Percentiles rank a stretch among this genome's conserved stretches.
Conservation (phyloP, 768 basidiomycete species). For the Serendipita sp. region DNA sequence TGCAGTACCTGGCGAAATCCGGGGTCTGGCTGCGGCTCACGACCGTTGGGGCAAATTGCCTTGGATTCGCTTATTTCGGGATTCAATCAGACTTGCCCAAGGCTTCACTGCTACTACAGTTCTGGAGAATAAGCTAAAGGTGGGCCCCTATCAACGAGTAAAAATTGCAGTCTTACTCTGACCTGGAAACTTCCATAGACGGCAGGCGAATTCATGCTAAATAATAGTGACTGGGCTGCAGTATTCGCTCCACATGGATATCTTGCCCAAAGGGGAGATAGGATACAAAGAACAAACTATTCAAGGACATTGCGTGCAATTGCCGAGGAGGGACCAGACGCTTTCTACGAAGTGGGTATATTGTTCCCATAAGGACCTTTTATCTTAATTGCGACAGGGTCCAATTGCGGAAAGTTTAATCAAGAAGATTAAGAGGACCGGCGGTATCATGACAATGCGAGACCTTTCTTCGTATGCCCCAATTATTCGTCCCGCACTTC, state of each 20-base stretch:
- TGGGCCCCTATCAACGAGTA: background rate
- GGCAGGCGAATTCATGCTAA: conserved; percentile 33
- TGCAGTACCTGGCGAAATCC: conserved; percentile 83
- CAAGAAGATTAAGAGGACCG: conserved; percentile 48
- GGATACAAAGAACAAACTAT: conserved; percentile 54
- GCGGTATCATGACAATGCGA: conserved; percentile 62
- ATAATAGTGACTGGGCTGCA: conserved; percentile 56
- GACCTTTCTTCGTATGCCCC: conserved; percentile 62
- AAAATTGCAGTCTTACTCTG: background rate
- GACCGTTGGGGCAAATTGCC: conserved; percentile 63
- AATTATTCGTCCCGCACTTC: conserved; percentile 52
- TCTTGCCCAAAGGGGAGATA: conserved; percentile 59
- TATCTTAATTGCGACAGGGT: conserved; percentile 29
- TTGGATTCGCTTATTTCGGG: conserved; percentile 41
- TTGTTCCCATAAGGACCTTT: background rate
- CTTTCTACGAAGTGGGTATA: conserved; percentile 56
- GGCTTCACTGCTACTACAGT: background rate
- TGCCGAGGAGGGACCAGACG: conserved; percentile 58
- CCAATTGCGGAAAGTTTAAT: conserved; percentile 68
- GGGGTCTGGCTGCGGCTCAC: conserved; percentile 75
- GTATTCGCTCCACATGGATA: conserved; percentile 68
- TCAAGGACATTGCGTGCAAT: conserved; percentile 61
- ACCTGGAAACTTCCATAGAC: background rate
- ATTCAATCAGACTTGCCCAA: background rate
- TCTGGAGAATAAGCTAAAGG: background rate